A percentile compares a stretch with the other conserved stretches of the same genome.
phyloP scores from a whole-genome alignment of 2,329 filamentous ascomycete species.

The Ilyonectria mors-panacis region DNA sequence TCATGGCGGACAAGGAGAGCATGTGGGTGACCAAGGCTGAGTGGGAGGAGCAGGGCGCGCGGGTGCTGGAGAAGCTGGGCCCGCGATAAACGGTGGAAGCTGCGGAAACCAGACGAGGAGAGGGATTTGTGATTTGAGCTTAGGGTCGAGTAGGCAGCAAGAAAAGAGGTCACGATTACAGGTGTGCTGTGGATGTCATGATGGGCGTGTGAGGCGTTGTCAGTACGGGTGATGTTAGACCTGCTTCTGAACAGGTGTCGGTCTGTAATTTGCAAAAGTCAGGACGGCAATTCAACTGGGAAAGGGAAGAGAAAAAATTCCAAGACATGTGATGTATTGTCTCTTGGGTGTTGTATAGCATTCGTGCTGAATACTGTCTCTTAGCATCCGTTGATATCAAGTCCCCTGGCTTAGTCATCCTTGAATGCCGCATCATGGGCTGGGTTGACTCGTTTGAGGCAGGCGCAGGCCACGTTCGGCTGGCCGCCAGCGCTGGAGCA shows the following conservation, averaged over 20 bases:
- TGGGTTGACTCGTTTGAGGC: constrained; percentile 11
- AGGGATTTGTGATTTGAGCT: constrained; percentile 38
- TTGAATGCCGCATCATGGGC: constrained; percentile 5
- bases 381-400: neutral
- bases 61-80: constrained; percentile 91
- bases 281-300: neutral
- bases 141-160: constrained; percentile 43
- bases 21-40: constrained; percentile 99
- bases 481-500: neutral
- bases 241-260: neutral
- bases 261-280: neutral
- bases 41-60: constrained; percentile 93
- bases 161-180: constrained; percentile 41
- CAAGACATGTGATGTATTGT: neutral
- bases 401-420: constrained; percentile 3
- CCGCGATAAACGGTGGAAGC: constrained; percentile 73
- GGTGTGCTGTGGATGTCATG: neutral
- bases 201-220: neutral
- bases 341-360: neutral
- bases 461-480: constrained; percentile 3
- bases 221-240: neutral
- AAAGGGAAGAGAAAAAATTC: neutral
- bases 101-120: constrained; percentile 22
- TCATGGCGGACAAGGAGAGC: constrained; percentile 98
- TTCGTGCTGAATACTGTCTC: neutral